Evolutionary conservation across 768 basidiomycete species (phyloP), one percentile per base, ranked within the genome.

Genomic region (Pluteus cervinus): DNA sequence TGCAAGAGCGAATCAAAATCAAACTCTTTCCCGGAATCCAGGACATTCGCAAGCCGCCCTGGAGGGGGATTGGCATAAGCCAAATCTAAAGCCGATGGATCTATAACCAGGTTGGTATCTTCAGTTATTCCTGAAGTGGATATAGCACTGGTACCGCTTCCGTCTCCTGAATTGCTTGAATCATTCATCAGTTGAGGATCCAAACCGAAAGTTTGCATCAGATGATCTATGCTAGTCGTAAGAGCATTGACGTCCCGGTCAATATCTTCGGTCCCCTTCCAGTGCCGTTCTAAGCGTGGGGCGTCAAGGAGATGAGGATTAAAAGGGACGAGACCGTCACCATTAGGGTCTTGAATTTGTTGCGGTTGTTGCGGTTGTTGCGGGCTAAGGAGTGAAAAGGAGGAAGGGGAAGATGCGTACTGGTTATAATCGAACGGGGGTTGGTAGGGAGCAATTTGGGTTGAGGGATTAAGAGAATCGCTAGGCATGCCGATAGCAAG

Each of bases 181-280:
- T 38, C 37, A 4, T 54, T 50, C 24, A 71, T 45, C 7, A 60
- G 24, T 8, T 33, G 41, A 14, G 79, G 65, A 51, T 87, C 81
- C 33, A 85, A 55, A 5, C 83, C 84, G 31, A 89, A 69, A 33
- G 72, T 72, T 44, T 82, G 69, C 21, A 90, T 83, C 42, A 92
- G 65, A 5, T 74, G 73, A 41, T 86, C 73, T 29, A 93, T 78
- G 42, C 75, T 79, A 9, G 60, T 63, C 43, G 83, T 76, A 37
- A 90, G 58, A 24, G 75, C 73, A 44, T 81, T 78, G 18, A 91
- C 84, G 39, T 86, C 83, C 31, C 71, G 69, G 41, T 80, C 77
- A 30, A 91, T 79, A 43, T 82, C 81, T 18, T 68, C 53, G 0
- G 85, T 66, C 23, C 65, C 69, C 32, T 66, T 71, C 66, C 84